Evolutionary conservation across 2,329 filamentous ascomycete species (phyloP), one percentile per base, ranked within the genome.

Genomic region (Neurospora sp.): DNA sequence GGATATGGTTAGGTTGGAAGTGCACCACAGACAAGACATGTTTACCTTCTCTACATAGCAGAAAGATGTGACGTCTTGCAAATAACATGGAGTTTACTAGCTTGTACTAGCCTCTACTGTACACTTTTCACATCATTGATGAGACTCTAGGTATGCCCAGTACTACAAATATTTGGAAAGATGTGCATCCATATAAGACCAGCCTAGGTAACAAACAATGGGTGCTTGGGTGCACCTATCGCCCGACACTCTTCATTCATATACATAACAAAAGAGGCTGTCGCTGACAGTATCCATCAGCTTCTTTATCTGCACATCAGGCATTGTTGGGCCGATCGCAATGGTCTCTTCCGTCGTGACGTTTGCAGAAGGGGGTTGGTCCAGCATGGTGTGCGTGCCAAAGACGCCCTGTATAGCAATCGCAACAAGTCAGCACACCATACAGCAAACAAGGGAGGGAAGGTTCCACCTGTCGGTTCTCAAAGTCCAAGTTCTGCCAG

Each of bases 191-290:
- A 12, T 17, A 40, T 39, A 40, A 12, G 12, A 4, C 19, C 43
- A 19, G 23, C 11, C 19, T 5, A 23, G 2, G 23, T 23, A 23
- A 23, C n/a, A 52, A 52, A 4, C 2, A 52, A n/a, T 6, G 2
- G n/a, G 11, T 46, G n/a, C 41, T 46, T 19, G 8, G 6, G 3
- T 19, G n/a, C 43, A 15, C 33, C 23, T 17, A 5, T 17, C 12
- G 4, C 6, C 28, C 6, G 15, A 17, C 6, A 33, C 52, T 33
- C 52, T 62, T 62, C 15, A 62, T n/a, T 62, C 74, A 67, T 84
- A 84, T 36, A 83, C 79, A 71, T 84, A 83, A 68, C 82, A 84
- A 68, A 83, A 79, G 3, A 81, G 82, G 8, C 75, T 71, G 0
- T 78, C 80, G n/a, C 77, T 80, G n/a, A 80, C 76, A 0, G 82